Evolutionary conservation across 1,284 basidiomycete species (phyloP), one percentile per base, ranked within the genome.

Genomic region (Ustilago curta): DNA sequence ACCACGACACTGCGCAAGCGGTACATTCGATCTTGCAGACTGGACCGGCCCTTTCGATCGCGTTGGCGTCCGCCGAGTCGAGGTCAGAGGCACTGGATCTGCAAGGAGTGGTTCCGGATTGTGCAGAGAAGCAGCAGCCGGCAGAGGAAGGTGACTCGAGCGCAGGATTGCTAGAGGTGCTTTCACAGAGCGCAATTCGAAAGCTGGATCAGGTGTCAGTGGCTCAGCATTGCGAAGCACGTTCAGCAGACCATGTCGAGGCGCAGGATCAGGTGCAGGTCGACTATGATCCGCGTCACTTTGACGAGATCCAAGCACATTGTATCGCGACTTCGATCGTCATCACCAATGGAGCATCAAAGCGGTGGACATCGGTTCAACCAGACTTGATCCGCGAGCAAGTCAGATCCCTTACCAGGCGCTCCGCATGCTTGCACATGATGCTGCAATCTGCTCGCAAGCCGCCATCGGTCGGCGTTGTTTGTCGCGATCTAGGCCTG

Each of bases 161-260:
- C 40, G 32, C 56, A 4, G 64, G 64, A 3, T 42, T 72, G 14
- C 57, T 72, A 39, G 48, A 68, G 39, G 53, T 72, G 47, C 70
- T 72, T 3, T 72, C 70, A 29, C 70, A 72, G 45, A 66, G 50
- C 21, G 61, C 68, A 0, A 29, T 61, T 49, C 68, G 68, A 39
- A 70, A 23, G 32, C 14, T 70, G 31, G 44, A 52, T 14, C 19
- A 23, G 19, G 37, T 39, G 37, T 48, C 42, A n/a, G 0, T 27
- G 12, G 21, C 37, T 11, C 35, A n/a, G 12, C 12, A 37, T 14
- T 16, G 35, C 35, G 14, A 37, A 12, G 19, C 12, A 16, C 23
- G 11, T 1, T 6, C 25, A 7, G 25, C 27, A 9, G 7, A 27
- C 8, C 4, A 19, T 6, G 29, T 18, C 19, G 35, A 44, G 44